Evolutionary conservation across 2,329 filamentous ascomycete genomes (phyloP), one percentile per base, ranked within the genome.

Genomic region (Colletotrichum lindemuthianum): DNA sequence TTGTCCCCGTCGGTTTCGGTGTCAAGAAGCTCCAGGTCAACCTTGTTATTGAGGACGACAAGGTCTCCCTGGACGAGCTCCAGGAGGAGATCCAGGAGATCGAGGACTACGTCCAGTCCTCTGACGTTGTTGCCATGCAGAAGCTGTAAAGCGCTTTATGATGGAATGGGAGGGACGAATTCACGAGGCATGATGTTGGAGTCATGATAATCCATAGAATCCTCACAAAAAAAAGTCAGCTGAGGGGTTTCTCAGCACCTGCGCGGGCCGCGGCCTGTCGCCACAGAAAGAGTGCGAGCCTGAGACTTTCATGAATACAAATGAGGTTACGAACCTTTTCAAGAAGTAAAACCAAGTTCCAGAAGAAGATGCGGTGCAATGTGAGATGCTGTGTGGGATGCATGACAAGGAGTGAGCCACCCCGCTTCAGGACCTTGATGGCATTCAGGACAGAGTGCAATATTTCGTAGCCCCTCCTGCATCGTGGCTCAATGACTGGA

Each of bases 11-110:
- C 74, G 95, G 94, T 76, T 99, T 92, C 87, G 96, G 96, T 86
- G 96, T 99, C 86, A 96, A 92, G 88, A 98, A 98, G 89, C 90
- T 99, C 69, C 95, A 98, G 88, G 97, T 99, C 86, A 98, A 92
- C 90, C 82, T 98, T 72, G 93, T 98, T 73, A 85, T 98, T 70
- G 96, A 98, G 86, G 96, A 99, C 79, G 95, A 98, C 71, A 97
- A 97, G 88, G 81, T 99, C 77, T 94, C 92, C 71, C 79, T 92
- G 70, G 88, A 90, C 72, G 95, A 97, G 69, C 90, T 99, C 72
- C 88, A 97, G 86, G 89, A 92, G 78, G 75, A 92, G 84, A 96
- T 98, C 74, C 69, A 77, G 76, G 92, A 87, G 72, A 87, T 94
- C 74, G 96, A 98, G 85, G 96, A 99, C 79, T 91, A 92, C 80